Base-by-base conservation (phyloP, 2,329 filamentous ascomycete genomes). In the Cercospora brassicicola region DNA sequence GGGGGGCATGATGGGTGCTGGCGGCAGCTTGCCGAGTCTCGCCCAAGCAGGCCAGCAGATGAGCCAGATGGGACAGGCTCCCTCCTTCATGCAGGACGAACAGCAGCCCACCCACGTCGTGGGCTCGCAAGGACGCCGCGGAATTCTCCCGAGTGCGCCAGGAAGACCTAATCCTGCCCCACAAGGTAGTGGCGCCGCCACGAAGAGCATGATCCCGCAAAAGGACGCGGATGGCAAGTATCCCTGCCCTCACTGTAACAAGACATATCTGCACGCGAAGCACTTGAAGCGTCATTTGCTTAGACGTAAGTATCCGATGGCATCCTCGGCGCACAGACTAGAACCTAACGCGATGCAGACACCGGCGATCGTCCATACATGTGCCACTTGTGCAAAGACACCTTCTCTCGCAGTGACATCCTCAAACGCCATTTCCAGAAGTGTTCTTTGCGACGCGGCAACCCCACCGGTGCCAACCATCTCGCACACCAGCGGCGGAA, bases 371-470 rank as follows among this genome's bases (percentile, higher is more conserved):
- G 95, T 73, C 95, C 95, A 66, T 99, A 99, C 84, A 96, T 96
- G 89, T 99, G 95, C 83, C 92, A 96, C 73, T 86, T 99, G 62
- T 99, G 95, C 85, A 93, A 95, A 80, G 95, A 98, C 81, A 98
- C 94, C 36, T 99, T 99, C 82, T 97, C 93, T 59, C 90, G 95
- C 80, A 97, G 93, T 85, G 95, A 99, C 79, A 98, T 99, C 73
- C 84, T 99, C 76, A 99, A 99, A 86, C 92, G 95, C 73, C 95
- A 99, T 83, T 99, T 98, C 83, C 94, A 97, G 81, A 99, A 99
- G 85, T 99, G 95, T 84, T 97, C 95, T 45, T 93, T 97, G 73
- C 90, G 95, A 76, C 90, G 95, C 78, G 95, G 95, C 67, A 98
- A 98, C 82, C 94, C 95, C 64, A 97, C 93, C 15, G 94, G 94